Evolutionary conservation across 1,139 yeast species (phyloP).

Genomic region (Torulaspora globosa): DNA sequence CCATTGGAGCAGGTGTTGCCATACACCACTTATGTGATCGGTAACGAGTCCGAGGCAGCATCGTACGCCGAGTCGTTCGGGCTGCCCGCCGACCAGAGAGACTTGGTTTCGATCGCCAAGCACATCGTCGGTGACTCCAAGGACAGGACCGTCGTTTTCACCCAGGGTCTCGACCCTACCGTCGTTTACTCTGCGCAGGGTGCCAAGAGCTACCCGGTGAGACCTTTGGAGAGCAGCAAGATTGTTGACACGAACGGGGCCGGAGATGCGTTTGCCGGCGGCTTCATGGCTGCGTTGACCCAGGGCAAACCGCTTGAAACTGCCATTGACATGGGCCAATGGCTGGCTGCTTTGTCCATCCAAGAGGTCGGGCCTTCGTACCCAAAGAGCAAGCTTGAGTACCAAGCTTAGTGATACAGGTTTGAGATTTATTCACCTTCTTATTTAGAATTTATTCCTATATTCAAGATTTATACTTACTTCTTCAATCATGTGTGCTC

Average conservation of each 20-base stretch:
- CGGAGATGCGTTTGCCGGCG: slow-evolving; percentile 99
- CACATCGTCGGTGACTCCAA: slow-evolving; percentile 62
- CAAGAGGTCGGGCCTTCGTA: slow-evolving; percentile 93
- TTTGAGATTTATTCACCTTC: background rate
- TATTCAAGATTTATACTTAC: background rate
- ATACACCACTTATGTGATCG: slow-evolving; percentile 87
- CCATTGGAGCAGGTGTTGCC: slow-evolving; percentile 77
- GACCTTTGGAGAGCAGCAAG: slow-evolving; percentile 59
- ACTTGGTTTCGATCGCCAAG: slow-evolving; percentile 75
- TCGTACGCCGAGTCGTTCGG: slow-evolving; percentile 87
- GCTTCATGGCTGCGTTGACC: slow-evolving; percentile 86
- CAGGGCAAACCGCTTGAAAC: slow-evolving; percentile 60
- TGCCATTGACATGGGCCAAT: slow-evolving; percentile 84
- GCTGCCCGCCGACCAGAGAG: slow-evolving; percentile 48
- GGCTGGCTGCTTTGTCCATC: slow-evolving; percentile 91
- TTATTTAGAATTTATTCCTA: slow-evolving; percentile 5
- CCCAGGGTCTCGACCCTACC: slow-evolving; percentile 91
- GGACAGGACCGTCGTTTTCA: slow-evolving; percentile 82
- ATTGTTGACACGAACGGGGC: slow-evolving; percentile 97
- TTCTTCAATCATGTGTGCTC: background rate
- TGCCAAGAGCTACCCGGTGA: slow-evolving; percentile 59
- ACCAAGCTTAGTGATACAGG: slow-evolving; percentile 14
- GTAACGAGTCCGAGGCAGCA: slow-evolving; percentile 96
- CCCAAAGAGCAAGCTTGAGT: slow-evolving; percentile 62
- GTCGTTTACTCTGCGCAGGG: slow-evolving; percentile 56